Conservation (phyloP, 805 yeast genomes). For the Dipodascopsis tothii region DNA sequence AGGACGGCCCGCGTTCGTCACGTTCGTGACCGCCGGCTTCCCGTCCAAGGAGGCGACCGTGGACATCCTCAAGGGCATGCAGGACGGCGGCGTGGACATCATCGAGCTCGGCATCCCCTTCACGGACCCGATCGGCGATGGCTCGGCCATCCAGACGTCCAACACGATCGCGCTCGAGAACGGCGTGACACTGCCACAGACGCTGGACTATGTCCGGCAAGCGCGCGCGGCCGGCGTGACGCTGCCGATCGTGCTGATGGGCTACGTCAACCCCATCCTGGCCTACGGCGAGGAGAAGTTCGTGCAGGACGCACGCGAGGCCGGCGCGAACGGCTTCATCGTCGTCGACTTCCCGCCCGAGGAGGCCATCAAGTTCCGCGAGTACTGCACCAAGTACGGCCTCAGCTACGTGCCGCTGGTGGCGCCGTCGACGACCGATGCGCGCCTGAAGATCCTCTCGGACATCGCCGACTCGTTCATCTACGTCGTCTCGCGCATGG, state of each 20-base stretch:
- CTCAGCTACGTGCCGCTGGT: slow-evolving; percentile 86
- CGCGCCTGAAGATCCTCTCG: slow-evolving; percentile 68
- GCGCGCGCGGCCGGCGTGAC: slow-evolving; percentile 82
- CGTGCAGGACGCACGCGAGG: slow-evolving; percentile 67
- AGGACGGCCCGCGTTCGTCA: slow-evolving; percentile 79
- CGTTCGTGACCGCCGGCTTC: slow-evolving; percentile 90
- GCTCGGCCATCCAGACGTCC: slow-evolving; percentile 90
- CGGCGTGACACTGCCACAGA: slow-evolving; percentile 63
- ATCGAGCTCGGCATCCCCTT: slow-evolving; percentile 95
- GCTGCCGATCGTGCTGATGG: slow-evolving; percentile 89
- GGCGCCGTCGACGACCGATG: slow-evolving; percentile 94
- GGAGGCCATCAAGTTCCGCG: slow-evolving; percentile 84
- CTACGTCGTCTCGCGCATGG: slow-evolving; percentile 96
- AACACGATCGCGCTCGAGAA: slow-evolving; percentile 74
- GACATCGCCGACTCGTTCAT: slow-evolving; percentile 90
- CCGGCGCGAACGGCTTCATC: slow-evolving; percentile 92
- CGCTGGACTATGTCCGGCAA: slow-evolving; percentile 60
- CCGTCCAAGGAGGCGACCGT: slow-evolving; percentile 85
- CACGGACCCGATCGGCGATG: slow-evolving; percentile 98
- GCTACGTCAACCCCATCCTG: slow-evolving; percentile 91
- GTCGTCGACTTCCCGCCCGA: slow-evolving; percentile 97
- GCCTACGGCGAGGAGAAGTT: slow-evolving; percentile 82
- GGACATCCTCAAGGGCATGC: slow-evolving; percentile 78
- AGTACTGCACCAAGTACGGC: slow-evolving; percentile 49
- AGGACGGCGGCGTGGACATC: slow-evolving; percentile 90